Percentiles rank a stretch among this genome's conserved stretches.
Conservation (phyloP, 768 basidiomycete genomes). For the Pleurotus citrinopileatus region DNA sequence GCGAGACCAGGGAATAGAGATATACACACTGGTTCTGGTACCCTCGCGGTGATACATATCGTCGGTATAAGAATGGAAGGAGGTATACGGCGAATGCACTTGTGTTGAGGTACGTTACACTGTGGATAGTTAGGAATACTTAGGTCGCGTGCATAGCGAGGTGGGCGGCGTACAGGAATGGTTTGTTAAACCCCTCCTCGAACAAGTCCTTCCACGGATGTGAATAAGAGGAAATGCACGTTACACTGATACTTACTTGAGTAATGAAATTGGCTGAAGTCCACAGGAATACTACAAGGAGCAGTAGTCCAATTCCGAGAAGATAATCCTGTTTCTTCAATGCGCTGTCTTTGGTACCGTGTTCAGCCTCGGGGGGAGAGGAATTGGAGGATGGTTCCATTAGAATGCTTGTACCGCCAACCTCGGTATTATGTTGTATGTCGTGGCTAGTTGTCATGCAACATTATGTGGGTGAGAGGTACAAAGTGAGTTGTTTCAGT, state of each 20-base stretch:
- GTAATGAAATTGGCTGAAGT: slow-evolving; percentile 86
- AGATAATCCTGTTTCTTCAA: slow-evolving; percentile 34
- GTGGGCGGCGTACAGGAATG: slow-evolving; percentile 58
- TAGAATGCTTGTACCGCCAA: neutral
- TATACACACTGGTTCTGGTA: neutral
- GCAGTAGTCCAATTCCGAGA: slow-evolving; percentile 65
- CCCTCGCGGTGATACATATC: neutral
- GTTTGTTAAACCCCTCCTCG: slow-evolving; percentile 76
- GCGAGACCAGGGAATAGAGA: neutral
- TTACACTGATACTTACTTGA: slow-evolving; percentile 45
- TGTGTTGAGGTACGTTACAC: slow-evolving; percentile 89
- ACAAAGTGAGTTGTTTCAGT: neutral
- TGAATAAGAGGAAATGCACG: neutral
- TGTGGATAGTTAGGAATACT: slow-evolving; percentile 22
- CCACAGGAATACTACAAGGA: slow-evolving; percentile 84
- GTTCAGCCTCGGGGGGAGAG: neutral
- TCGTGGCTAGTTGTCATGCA: neutral
- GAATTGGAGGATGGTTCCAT: neutral
- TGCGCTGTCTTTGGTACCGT: slow-evolving; percentile 9
- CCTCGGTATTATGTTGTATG: neutral
- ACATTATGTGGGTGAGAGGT: neutral
- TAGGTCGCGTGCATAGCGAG: slow-evolving; percentile 5
- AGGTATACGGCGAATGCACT: slow-evolving; percentile 86
- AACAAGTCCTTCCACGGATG: slow-evolving; percentile 39
- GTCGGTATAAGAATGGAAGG: slow-evolving; percentile 50